Evolutionary conservation across 192 early-diverging fungal genomes (phyloP).

Genomic region (Podila epicladia): DNA sequence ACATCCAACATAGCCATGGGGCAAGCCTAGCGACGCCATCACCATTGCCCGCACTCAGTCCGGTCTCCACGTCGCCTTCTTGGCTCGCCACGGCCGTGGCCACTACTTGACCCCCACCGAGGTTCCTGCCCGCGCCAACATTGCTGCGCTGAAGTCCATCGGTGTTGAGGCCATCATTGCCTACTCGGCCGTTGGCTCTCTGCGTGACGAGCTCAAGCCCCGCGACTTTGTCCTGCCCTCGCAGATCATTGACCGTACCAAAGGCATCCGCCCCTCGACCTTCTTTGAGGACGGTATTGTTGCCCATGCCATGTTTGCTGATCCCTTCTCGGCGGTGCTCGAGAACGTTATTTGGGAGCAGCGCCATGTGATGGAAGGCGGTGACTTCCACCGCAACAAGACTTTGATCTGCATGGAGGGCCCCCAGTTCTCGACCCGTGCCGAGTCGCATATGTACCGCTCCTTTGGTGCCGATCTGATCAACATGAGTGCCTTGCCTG

Average conservation of each 20-base stretch:
- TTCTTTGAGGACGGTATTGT: constrained; percentile 95
- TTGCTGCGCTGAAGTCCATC: constrained; percentile 95
- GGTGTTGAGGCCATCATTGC: constrained; percentile 94
- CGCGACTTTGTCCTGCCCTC: constrained; percentile 94
- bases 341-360: constrained; percentile 77
- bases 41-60: constrained; percentile 75
- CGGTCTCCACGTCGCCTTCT: constrained; percentile 92
- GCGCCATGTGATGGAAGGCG: constrained; percentile 48
- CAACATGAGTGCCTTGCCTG: constrained; percentile 98
- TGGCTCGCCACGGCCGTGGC: constrained; percentile 93
- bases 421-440: constrained; percentile 96
- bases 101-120: constrained; percentile 89
- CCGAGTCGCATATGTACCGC: constrained; percentile 97
- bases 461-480: constrained; percentile 93
- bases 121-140: constrained; percentile 96
- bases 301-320: constrained; percentile 93
- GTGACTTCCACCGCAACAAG: constrained; percentile 81
- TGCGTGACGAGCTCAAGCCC: constrained; percentile 93
- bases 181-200: constrained; percentile 96
- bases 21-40: constrained; percentile 89
- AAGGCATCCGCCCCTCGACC: constrained; percentile 92
- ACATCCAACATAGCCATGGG: constrained; percentile 72
- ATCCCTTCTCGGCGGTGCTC: constrained; percentile 87
- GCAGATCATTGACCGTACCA: constrained; percentile 98
- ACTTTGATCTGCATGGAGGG: constrained; percentile 99